Percentiles rank a stretch among this genome's conserved stretches.
Evolutionary conservation across 2,329 filamentous ascomycete species (phyloP).

Genomic region (Pseudogymnoascus sp.): DNA sequence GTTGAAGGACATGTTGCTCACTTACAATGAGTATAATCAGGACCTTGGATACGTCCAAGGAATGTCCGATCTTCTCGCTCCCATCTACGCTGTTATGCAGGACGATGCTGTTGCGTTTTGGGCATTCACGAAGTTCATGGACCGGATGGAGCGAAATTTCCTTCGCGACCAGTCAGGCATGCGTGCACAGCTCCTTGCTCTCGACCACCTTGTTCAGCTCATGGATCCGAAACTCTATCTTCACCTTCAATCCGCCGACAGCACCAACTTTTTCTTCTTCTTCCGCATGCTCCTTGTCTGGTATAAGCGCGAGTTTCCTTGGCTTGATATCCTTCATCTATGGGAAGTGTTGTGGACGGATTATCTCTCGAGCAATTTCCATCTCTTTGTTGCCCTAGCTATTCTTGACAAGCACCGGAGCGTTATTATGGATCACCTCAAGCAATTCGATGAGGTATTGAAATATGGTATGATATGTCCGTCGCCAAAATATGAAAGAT

Average conservation of each 20-base stretch:
- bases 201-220: constrained; percentile 92
- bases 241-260: constrained; percentile 83
- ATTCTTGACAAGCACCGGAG: constrained; percentile 95
- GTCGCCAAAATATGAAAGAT: neutral
- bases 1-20: constrained; percentile 98
- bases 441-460: constrained; percentile 92
- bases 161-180: constrained; percentile 93
- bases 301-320: constrained; percentile 97
- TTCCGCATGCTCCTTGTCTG: constrained; percentile 98
- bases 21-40: constrained; percentile 96
- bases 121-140: constrained; percentile 94
- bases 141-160: constrained; percentile 96
- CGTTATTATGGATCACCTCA: constrained; percentile 89
- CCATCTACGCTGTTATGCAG: constrained; percentile 94
- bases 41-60: constrained; percentile 96
- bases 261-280: constrained; percentile 99
- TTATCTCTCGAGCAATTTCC: constrained; percentile 80
- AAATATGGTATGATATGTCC: constrained; percentile 69
- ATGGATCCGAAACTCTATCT: constrained; percentile 93
- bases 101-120: constrained; percentile 97
- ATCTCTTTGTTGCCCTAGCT: constrained; percentile 87
- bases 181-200: constrained; percentile 80
- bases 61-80: constrained; percentile 94
- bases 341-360: constrained; percentile 98
- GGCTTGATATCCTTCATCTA: constrained; percentile 75